Conservation (phyloP, 441 rosid species). For the Gossypium davidsonii region DNA sequence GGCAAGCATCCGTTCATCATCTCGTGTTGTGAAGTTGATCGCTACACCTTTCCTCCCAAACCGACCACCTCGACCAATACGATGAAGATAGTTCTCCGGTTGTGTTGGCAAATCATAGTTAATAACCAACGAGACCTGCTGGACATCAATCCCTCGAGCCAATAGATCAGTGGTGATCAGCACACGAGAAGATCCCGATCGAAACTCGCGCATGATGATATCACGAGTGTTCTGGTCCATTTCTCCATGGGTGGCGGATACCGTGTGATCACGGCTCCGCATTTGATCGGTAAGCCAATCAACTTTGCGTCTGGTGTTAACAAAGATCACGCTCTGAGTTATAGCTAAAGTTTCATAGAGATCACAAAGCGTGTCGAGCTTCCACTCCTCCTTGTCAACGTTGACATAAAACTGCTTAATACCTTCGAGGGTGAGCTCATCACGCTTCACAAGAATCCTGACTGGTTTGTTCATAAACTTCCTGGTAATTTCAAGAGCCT, state of each 20-base stretch:
- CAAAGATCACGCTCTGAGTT: conserved; percentile 14
- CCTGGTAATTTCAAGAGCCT: conserved; percentile 11
- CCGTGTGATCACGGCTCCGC: conserved; percentile 16
- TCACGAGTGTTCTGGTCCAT: conserved; percentile 20
- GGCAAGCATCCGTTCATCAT: conserved; percentile 10
- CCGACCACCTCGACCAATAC: conserved; percentile 15
- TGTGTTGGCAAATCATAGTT: conserved; percentile 20
- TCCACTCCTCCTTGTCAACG: conserved; percentile 14
- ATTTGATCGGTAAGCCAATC: conserved; percentile 19
- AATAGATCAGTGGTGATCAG: conserved; percentile 24
- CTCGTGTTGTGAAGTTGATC: conserved; percentile 8
- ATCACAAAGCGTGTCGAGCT: conserved; percentile 15
- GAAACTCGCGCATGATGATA: conserved; percentile 16
- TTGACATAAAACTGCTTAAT: conserved; percentile 13
- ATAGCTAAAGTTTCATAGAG: conserved; percentile 14
- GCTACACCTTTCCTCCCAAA: conserved; percentile 14
- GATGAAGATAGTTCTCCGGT: conserved; percentile 17
- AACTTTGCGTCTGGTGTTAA: conserved; percentile 19
- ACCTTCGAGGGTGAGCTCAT: conserved; percentile 7
- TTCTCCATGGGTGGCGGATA: conserved; percentile 18
- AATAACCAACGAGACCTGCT: conserved; percentile 17
- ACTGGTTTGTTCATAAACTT: conserved; percentile 19
- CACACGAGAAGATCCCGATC: conserved; percentile 17
- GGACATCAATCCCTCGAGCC: conserved; percentile 18
- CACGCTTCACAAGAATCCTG: conserved; percentile 9